phyloP scores from a whole-genome alignment of 805 yeast genomes.

The Saccharomycopsis capsularis region DNA sequence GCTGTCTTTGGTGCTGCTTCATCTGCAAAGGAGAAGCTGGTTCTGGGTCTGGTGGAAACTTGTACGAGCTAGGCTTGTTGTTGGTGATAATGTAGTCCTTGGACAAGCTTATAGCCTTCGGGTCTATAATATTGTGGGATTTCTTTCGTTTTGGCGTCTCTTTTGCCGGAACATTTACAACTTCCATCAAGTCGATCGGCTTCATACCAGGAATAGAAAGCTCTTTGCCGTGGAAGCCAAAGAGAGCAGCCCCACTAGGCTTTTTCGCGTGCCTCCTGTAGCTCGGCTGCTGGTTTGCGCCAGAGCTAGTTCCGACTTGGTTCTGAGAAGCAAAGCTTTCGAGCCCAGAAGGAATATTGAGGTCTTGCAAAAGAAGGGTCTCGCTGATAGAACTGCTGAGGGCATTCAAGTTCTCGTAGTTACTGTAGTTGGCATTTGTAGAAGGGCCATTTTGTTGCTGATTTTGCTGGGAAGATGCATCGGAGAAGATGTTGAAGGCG shows the following conservation, averaged over 20 bases:
- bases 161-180: slow-evolving; percentile 20
- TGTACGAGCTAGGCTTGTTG: slow-evolving; percentile 42
- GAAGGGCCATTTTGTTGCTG: background rate
- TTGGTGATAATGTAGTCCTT: slow-evolving; percentile 46
- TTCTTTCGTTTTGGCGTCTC: slow-evolving; percentile 22
- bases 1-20: background rate
- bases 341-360: slow-evolving; percentile 29
- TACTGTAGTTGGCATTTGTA: background rate
- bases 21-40: background rate
- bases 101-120: slow-evolving; percentile 21
- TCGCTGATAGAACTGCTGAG: slow-evolving; percentile 7
- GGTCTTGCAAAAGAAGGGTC: slow-evolving; percentile 18
- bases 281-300: slow-evolving; percentile 14
- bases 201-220: slow-evolving; percentile 50
- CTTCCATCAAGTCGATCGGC: slow-evolving; percentile 17
- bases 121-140: slow-evolving; percentile 15
- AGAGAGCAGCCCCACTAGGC: slow-evolving; percentile 73
- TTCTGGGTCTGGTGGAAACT: slow-evolving; percentile 41
- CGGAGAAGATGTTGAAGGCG: background rate
- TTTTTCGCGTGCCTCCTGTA: slow-evolving; percentile 45
- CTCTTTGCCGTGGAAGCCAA: slow-evolving; percentile 65
- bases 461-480: slow-evolving; percentile 11
- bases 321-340: too few relatives aligned
- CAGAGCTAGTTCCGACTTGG: slow-evolving; percentile 21
- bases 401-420: background rate